Evolutionary conservation across 2,329 filamentous ascomycete genomes (phyloP), one percentile per base, ranked within the genome.

Genomic region (Fusarium buharicum): DNA sequence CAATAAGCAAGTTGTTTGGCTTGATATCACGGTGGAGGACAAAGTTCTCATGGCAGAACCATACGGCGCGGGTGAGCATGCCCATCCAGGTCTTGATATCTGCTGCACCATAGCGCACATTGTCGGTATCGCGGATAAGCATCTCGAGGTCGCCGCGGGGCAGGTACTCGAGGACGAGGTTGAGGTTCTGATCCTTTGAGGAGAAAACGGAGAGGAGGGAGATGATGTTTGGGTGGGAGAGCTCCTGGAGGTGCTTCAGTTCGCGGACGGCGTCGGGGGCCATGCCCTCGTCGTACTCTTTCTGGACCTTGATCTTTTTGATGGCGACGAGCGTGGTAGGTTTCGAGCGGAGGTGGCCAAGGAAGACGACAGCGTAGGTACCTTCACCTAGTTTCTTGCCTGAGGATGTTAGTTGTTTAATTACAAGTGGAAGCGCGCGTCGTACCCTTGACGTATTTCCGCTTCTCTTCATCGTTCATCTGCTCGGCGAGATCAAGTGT

Each of bases 51-150:
- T 99, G 95, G 77, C 95, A 98, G 81, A 96, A 99, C 89, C 92
- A 96, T 24, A 98, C 87, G 22, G 91, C 95, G 37, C 94, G 88
- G 24, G 86, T 86, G n/a, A 98, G 84, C 95, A 98, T 98, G 63
- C 91, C 91, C 89, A 97, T 96, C 95, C 95, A 99, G 14, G 93
- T 90, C 76, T 99, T 99, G 76, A 98, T 93, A 76, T 99, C 95
- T 16, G 91, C 90, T 11, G 87, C 86, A 60, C 91, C 91, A 76
- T 98, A 98, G 50, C 88, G 86, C 41, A 97, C 89, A 50, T 81
- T 81, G 40, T 89, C 85, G 27, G 85, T 87, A 77, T 98, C 93
- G 75, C 92, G 91, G 75, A 97, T 96, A 56, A 99, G 86, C 84
- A 93, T 92, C 77, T 98, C 92, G 24, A 99, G 84, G 77, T 99